phyloP scores from a whole-genome alignment of 306 rosid species.

The Pterocarpus macrocarpus region DNA sequence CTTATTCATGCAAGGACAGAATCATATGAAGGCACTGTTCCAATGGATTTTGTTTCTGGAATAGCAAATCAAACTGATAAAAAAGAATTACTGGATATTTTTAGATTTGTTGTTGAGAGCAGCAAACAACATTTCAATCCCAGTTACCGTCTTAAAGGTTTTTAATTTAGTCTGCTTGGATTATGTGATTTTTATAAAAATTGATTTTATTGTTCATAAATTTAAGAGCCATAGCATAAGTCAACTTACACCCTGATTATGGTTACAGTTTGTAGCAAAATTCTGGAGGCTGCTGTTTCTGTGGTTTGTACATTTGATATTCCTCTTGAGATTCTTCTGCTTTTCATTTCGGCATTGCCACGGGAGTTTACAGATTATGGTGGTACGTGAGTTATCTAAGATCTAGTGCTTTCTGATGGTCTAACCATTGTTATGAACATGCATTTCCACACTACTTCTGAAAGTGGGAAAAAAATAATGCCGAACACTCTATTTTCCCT shows the following conservation, averaged over 20 bases:
- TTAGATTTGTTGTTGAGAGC: conserved; percentile 84
- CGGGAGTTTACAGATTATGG: conserved; percentile 80
- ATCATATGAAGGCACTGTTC: conserved; percentile 47
- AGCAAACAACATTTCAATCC: conserved; percentile 98
- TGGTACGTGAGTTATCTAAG: conserved; percentile 63
- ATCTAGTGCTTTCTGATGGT: conserved; percentile 28
- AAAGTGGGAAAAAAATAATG: conserved; percentile 26
- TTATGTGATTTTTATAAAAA: conserved; percentile 42
- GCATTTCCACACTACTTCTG: conserved; percentile 8
- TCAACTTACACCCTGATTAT: conserved; percentile 46
- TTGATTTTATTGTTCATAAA: conserved; percentile 37
- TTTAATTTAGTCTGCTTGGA: conserved; percentile 55
- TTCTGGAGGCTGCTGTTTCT: conserved; percentile 77
- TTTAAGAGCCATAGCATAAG: conserved; percentile 38
- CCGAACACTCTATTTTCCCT: conserved; percentile 15
- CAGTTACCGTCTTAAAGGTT: conserved; percentile 88
- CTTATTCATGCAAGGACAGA: conserved; percentile 47
- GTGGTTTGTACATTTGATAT: conserved; percentile 76
- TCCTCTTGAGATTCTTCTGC: conserved; percentile 73
- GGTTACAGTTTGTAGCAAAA: conserved; percentile 77
- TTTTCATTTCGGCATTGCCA: conserved; percentile 87
- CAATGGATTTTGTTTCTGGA: conserved; percentile 53
- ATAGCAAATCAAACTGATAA: conserved; percentile 53
- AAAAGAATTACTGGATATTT: conserved; percentile 65
- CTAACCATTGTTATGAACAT: conserved; percentile 29